Base-by-base conservation (phyloP, 139 green algal genomes). In the Closterium sp. region DNA sequence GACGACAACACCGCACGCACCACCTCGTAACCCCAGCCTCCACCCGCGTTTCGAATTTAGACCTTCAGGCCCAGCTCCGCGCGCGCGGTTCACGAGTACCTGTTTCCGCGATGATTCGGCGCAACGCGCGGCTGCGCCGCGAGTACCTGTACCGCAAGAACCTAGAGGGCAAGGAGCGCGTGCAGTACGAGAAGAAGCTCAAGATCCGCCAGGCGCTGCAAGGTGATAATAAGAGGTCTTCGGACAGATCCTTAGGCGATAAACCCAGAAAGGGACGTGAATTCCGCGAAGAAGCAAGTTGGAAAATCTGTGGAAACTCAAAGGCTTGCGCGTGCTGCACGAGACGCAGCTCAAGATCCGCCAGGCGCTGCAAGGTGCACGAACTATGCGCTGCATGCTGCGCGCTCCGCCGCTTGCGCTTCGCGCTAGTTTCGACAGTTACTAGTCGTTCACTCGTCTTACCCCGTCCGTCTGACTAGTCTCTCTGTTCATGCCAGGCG, bases 61-160 rank as follows among this genome's bases (percentile, higher is more conserved):
- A 64, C 38, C 16, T 10, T 10, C 38, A 66, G 38, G 0, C n/a
- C n/a, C n/a, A 76, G 25, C 25, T 19, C 55, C 23, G 55, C 55
- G 55, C 55, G 55, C 0, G 23, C 55, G 55, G 0, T n/a, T n/a
- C n/a, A n/a, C 76, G 76, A 85, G 86, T n/a, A n/a, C n/a, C n/a
- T n/a, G n/a, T n/a, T n/a, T n/a, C n/a, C 55, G 55, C 55, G 84
- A 97, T 98, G 96, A 86, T 98, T 35, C 93, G 95, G 2, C 92
- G 98, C 5, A 98, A 98, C 83, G 96, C 97, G 1, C 94, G 98
- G 0, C 91, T 98, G 25, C 91, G 98, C 0, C 97, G 97, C 66
- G 98, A 99, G 94, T 99, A 99, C 93, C 84, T 99, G 31, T 99
- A 99, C 92, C 89, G 98, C 31, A 99, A 99, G 91, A 96, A 96